phyloP scores from a whole-genome alignment of 2,329 filamentous ascomycete genomes.

The Tolypocladium nubicola region DNA sequence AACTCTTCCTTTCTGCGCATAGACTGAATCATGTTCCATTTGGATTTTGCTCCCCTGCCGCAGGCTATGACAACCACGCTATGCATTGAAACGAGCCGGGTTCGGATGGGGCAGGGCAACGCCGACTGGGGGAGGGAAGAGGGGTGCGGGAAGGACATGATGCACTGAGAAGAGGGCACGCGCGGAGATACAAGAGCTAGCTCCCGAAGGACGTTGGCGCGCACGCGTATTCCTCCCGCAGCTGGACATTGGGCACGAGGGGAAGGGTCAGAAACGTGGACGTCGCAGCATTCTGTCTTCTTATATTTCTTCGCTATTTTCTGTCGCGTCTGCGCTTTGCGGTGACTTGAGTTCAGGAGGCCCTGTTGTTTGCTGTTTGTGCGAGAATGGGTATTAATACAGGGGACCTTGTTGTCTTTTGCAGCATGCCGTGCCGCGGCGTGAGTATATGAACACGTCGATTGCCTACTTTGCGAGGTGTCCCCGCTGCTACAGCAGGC shows the following conservation, averaged over 20 bases:
- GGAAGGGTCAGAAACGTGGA: not conserved
- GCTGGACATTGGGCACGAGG: not conserved
- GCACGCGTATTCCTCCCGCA: not conserved
- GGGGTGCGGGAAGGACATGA: not conserved
- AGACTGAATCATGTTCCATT: conserved; percentile 23
- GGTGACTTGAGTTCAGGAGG: not conserved
- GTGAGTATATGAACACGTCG: not conserved
- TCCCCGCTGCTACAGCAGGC: not conserved
- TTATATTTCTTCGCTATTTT: conserved; percentile 4
- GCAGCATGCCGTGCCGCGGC: not conserved
- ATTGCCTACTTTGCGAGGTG: not conserved
- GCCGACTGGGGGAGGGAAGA: not conserved
- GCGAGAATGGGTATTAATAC: conserved; percentile 11
- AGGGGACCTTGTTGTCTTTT: conserved; percentile 1
- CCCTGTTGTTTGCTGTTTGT: conserved; percentile 1
- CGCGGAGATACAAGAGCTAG: not conserved
- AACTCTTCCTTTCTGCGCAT: conserved; percentile 19
- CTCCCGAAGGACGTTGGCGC: not conserved
- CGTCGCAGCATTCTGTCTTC: conserved; percentile 4
- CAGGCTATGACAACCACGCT: conserved; percentile 7
- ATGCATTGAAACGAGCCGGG: conserved; percentile 8
- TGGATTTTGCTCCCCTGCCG: conserved; percentile 17
- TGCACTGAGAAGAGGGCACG: not conserved
- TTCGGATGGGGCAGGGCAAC: not conserved
- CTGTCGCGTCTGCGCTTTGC: not conserved